Conservation (phyloP, 225 moss, liverwort and hornwort genomes). For the Physcomitrellopsis africana region DNA sequence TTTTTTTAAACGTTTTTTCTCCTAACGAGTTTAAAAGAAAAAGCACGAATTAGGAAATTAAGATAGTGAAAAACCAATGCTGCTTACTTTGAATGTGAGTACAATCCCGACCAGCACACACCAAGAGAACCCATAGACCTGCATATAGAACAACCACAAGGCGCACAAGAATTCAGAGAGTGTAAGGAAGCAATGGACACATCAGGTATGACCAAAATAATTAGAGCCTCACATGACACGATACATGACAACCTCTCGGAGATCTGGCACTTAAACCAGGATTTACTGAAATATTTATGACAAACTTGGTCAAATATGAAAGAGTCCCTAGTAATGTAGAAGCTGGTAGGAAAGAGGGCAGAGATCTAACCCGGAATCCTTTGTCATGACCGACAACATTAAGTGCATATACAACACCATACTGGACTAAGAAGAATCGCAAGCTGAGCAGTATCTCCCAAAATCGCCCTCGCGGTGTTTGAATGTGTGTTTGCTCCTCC, state of each 20-base stretch:
- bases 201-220: neutral
- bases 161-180: neutral
- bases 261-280: slow-evolving; percentile 8
- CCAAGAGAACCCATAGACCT: slow-evolving; percentile 70
- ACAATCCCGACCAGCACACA: slow-evolving; percentile 48
- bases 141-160: slow-evolving; percentile 26
- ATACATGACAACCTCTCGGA: slow-evolving; percentile 13
- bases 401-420: slow-evolving; percentile 66
- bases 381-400: slow-evolving; percentile 54
- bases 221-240: neutral
- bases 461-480: slow-evolving; percentile 51
- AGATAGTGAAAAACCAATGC: neutral
- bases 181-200: slow-evolving; percentile 21
- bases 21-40: slow-evolving; percentile 8
- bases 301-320: slow-evolving; percentile 3
- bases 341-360: slow-evolving; percentile 6
- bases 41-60: neutral
- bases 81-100: slow-evolving; percentile 53
- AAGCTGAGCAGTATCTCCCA: slow-evolving; percentile 68
- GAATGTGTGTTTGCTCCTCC: slow-evolving; percentile 59
- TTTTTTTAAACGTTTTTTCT: neutral
- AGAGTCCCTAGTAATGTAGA: neutral
- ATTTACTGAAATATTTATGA: neutral
- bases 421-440: slow-evolving; percentile 64
- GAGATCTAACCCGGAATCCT: slow-evolving; percentile 49